phyloP scores from a whole-genome alignment of 495 filamentous ascomycete genomes.

The Aspergillus baeticus region DNA sequence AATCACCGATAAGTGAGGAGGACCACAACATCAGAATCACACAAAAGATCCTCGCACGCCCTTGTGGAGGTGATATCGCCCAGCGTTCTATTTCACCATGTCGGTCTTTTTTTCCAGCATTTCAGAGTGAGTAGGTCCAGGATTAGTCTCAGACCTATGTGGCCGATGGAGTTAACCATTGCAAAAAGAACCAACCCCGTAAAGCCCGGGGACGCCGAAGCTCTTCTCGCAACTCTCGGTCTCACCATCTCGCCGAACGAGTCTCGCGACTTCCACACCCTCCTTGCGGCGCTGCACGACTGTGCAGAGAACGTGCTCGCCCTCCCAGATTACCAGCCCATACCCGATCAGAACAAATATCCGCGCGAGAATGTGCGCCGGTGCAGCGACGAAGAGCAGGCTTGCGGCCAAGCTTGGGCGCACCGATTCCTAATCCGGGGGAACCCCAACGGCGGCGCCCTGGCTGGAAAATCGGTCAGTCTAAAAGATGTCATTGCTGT shows the following conservation, averaged over 20 bases:
- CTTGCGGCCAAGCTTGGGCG: conserved; percentile 33
- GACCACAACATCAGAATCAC: too few relatives aligned
- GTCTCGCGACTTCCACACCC: conserved; percentile 28
- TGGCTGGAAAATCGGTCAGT: conserved; percentile 80
- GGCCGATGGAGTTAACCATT: too few relatives aligned
- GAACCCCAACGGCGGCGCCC: conserved; percentile 46
- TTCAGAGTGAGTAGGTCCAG: too few relatives aligned
- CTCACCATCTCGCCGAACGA: conserved; percentile 30
- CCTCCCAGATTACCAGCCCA: conserved; percentile 34
- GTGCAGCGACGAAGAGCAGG: conserved; percentile 27
- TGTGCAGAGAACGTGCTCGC: conserved; percentile 29
- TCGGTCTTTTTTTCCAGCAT: too few relatives aligned
- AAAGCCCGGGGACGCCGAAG: conserved; percentile 27
- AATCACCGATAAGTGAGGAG: too few relatives aligned
- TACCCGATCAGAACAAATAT: conserved; percentile 25
- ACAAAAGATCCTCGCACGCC: neutral
- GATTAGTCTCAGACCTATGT: too few relatives aligned
- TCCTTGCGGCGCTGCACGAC: conserved; percentile 35
- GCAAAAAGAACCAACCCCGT: conserved; percentile 30
- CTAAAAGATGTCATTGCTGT: conserved; percentile 51
- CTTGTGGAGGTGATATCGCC: neutral
- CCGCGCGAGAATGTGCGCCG: conserved; percentile 32
- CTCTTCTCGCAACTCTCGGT: conserved; percentile 23
- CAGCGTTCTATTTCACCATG: neutral
- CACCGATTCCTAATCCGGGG: conserved; percentile 28